Conservation (phyloP, 441 rosid species). For the Euphorbia celastroides region DNA sequence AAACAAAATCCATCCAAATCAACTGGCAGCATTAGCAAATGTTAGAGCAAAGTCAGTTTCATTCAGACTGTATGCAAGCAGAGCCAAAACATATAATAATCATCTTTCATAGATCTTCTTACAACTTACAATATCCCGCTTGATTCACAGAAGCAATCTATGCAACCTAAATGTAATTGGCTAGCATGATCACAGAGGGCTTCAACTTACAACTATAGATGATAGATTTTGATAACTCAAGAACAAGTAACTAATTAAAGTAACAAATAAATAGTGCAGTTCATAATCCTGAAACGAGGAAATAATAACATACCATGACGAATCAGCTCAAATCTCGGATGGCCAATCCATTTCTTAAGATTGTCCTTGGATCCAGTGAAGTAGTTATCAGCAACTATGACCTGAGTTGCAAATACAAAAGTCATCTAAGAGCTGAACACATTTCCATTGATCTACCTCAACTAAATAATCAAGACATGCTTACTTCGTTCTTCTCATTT, state of each 20-base stretch:
- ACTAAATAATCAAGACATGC: not conserved
- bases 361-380: constrained; percentile 97
- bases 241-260: constrained; percentile 16
- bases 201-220: not conserved
- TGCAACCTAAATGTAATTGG: too few species aligned
- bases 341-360: constrained; percentile 92
- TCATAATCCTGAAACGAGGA: too few species aligned
- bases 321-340: constrained; percentile 94
- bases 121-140: too few species aligned
- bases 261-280: not conserved
- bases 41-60: too few species aligned
- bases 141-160: too few species aligned
- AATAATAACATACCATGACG: constrained; percentile 61
- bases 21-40: too few species aligned
- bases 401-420: constrained; percentile 30
- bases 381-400: constrained; percentile 87
- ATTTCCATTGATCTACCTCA: too few species aligned
- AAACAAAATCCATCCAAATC: not conserved
- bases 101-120: too few species aligned
- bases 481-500: constrained; percentile 91
- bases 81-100: too few species aligned
- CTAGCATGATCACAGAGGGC: not conserved
- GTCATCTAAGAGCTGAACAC: not conserved
- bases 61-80: too few species aligned
- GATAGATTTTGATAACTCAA: not conserved